A percentile compares a stretch with the other conserved stretches of the same genome.
Evolutionary conservation across 768 basidiomycete genomes (phyloP).

Genomic region (Kwoniella sp.): DNA sequence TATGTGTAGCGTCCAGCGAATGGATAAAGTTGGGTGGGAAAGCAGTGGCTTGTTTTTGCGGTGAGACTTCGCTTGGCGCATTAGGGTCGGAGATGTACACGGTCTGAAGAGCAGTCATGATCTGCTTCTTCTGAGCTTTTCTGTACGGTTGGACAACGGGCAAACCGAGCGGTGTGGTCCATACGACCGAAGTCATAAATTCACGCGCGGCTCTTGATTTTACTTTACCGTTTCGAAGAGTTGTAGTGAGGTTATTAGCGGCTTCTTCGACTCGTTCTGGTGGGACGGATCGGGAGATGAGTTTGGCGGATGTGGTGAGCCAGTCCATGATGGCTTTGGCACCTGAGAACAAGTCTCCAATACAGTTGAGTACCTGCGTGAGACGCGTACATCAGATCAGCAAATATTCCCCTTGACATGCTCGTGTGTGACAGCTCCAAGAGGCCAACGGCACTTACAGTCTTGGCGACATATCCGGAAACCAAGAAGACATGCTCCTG

Average conservation of each 20-base stretch:
- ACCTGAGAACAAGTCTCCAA: slow-evolving; percentile 90
- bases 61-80: slow-evolving; percentile 74
- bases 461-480: slow-evolving; percentile 77
- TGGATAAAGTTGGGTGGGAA: slow-evolving; percentile 99
- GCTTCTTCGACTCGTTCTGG: slow-evolving; percentile 58
- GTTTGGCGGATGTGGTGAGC: slow-evolving; percentile 77
- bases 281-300: slow-evolving; percentile 85
- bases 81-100: slow-evolving; percentile 89
- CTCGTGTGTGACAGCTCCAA: too few species aligned
- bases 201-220: slow-evolving; percentile 57
- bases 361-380: slow-evolving; percentile 68
- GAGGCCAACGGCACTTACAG: slow-evolving; percentile 63
- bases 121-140: slow-evolving; percentile 75
- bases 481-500: slow-evolving; percentile 72
- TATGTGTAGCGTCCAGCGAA: slow-evolving; percentile 95
- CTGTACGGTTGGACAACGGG: slow-evolving; percentile 97
- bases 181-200: slow-evolving; percentile 92
- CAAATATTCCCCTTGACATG: slow-evolving; percentile 7
- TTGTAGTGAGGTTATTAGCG: slow-evolving; percentile 18
- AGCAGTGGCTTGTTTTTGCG: slow-evolving; percentile 85
- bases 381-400: not conserved
- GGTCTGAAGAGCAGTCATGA: slow-evolving; percentile 79
- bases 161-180: slow-evolving; percentile 93
- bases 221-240: slow-evolving; percentile 13
- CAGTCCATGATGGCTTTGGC: slow-evolving; percentile 89